Base-by-base conservation (phyloP, 2,329 filamentous ascomycete species). In the Aspergillus sergii region DNA sequence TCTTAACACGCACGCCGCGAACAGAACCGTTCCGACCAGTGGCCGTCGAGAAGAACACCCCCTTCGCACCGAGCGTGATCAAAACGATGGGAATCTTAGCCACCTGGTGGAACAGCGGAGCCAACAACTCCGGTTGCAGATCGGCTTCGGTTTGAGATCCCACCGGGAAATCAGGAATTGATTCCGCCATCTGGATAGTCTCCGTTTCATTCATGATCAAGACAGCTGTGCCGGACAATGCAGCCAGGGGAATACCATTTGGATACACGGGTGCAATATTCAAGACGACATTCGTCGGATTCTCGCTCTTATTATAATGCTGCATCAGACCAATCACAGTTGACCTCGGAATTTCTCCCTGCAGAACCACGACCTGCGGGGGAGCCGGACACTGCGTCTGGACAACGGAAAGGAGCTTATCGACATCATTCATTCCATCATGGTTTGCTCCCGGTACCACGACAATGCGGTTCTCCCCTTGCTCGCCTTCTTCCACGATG, bases 161-260 rank as follows among this genome's bases (percentile, higher is more conserved):
- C 34, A 54, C 36, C 2, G 58, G 26, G 39, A 59, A 19, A 28
- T 41, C 48, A 30, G 58, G 32, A 14, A 76, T 69, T 59, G 81
- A 81, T 2, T 85, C 87, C 0, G 87, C 88, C 59, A 96, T 84
- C 57, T 93, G 86, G 8, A 89, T 85, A 2, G 93, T 92, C 80
- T 97, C 94, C 0, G 90, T 94, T 81, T 97, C 93, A 73, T 97
- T 97, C 71, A 97, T 87, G 58, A 97, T 86, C 50, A 97, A 82
- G 71, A 96, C 92, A 41, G 88, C 88, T 32, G 97, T 84, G 0
- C 86, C 86, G 8, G 75, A 69, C 73, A 91, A 94, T 8, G 87
- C 88, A 30, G 86, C 83, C 0, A 82, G 81, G 0, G 92, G 93
- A 3, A 97, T 78, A 9, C 80, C 77, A 51, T 88, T 84, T 5